Percentiles rank a stretch among this genome's conserved stretches.
Conservation (phyloP, 2,329 filamentous ascomycete species). For the Ascochyta fabae region DNA sequence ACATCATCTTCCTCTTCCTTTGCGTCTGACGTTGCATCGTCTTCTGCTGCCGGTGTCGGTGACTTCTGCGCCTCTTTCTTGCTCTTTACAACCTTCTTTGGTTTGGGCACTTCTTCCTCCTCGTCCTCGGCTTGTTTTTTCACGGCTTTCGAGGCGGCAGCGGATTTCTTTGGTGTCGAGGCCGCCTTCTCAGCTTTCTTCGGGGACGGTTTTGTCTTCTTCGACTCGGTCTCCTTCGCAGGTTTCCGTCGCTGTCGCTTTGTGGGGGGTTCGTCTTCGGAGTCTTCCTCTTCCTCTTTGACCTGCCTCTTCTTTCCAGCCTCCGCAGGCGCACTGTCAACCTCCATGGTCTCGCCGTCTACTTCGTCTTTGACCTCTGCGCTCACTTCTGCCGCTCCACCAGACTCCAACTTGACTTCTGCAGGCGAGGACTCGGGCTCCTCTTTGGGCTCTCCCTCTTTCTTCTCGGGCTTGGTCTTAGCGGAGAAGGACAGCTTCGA, state of each 20-base stretch:
- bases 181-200: slow-evolving; percentile 27
- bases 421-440: slow-evolving; percentile 30
- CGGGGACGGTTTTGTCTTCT: slow-evolving; percentile 6
- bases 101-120: slow-evolving; percentile 23
- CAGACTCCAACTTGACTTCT: slow-evolving; percentile 24
- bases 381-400: slow-evolving; percentile 23
- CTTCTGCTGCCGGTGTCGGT: slow-evolving; percentile 26
- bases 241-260: slow-evolving; percentile 47
- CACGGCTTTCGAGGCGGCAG: slow-evolving; percentile 18
- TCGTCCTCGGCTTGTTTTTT: slow-evolving; percentile 28
- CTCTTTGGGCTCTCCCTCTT: slow-evolving; percentile 25
- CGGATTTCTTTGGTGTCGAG: slow-evolving; percentile 20
- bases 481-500: slow-evolving; percentile 79
- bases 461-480: slow-evolving; percentile 52
- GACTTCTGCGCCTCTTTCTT: slow-evolving; percentile 31
- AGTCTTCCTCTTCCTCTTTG: slow-evolving; percentile 41
- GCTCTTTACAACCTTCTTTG: slow-evolving; percentile 23
- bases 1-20: slow-evolving; percentile 49
- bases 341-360: slow-evolving; percentile 33
- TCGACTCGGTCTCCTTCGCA: slow-evolving; percentile 23
- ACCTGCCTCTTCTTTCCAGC: slow-evolving; percentile 35
- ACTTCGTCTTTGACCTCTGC: slow-evolving; percentile 28
- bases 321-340: slow-evolving; percentile 26
- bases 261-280: slow-evolving; percentile 46
- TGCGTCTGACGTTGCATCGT: slow-evolving; percentile 31